Conservation (phyloP, 306 rosid species). For the Gleditsia sinensis region DNA sequence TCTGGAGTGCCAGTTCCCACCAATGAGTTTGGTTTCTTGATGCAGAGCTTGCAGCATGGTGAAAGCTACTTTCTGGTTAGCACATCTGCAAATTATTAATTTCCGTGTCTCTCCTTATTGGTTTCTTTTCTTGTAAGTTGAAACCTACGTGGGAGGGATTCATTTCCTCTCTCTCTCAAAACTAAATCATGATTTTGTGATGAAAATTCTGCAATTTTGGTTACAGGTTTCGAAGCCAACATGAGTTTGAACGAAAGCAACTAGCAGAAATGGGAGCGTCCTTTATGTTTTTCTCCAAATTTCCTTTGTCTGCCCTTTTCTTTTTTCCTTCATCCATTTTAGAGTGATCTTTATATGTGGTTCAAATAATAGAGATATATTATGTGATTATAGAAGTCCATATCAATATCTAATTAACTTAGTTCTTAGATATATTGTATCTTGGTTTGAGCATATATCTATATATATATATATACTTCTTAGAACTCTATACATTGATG, state of each 20-base stretch:
- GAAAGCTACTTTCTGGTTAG: slow-evolving; percentile 73
- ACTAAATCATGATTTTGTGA: no score
- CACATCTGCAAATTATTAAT: not conserved
- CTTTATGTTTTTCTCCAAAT: slow-evolving; percentile 27
- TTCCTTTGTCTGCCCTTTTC: not conserved
- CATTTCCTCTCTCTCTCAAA: no score
- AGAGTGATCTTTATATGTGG: slow-evolving; percentile 16
- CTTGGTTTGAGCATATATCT: not conserved
- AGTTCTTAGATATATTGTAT: slow-evolving; percentile 23
- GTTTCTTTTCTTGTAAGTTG: not conserved
- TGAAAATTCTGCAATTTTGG: slow-evolving; percentile 18
- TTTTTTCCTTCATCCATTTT: not conserved
- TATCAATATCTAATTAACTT: slow-evolving; percentile 15
- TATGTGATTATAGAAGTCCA: slow-evolving; percentile 45
- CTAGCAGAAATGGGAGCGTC: slow-evolving; percentile 40
- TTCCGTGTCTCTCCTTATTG: not conserved
- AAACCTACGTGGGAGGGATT: no score
- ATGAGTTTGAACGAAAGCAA: slow-evolving; percentile 28
- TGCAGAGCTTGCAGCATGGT: slow-evolving; percentile 75
- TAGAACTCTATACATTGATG: slow-evolving; percentile 1
- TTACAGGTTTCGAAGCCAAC: slow-evolving; percentile 60
- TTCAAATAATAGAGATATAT: slow-evolving; percentile 36
- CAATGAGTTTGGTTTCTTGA: slow-evolving; percentile 73
- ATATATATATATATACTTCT: not conserved
- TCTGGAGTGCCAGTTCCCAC: slow-evolving; percentile 74